Evolutionary conservation across 768 basidiomycete species (phyloP).

Genomic region (Collybia sp.): DNA sequence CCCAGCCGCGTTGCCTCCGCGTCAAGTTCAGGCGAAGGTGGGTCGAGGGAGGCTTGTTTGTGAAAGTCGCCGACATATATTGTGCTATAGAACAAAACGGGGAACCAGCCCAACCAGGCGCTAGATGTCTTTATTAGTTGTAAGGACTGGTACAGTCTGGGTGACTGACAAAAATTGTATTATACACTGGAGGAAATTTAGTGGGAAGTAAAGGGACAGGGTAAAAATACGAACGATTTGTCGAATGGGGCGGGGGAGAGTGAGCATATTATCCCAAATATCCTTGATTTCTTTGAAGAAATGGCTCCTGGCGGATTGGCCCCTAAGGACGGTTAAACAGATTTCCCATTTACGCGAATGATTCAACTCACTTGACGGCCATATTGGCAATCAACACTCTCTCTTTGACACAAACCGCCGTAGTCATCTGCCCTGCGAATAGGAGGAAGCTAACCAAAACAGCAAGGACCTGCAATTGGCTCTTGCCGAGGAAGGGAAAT

Average conservation of each 20-base stretch:
- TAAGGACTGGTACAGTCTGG: not conserved
- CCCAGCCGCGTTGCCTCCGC: conserved; percentile 79
- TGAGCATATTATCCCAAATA: conserved; percentile 67
- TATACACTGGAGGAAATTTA: conserved; percentile 46
- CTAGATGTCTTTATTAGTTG: conserved; percentile 26
- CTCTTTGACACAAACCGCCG: conserved; percentile 63
- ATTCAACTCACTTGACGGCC: conserved; percentile 8
- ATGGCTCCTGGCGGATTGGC: conserved; percentile 23
- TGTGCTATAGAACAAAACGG: conserved; percentile 83
- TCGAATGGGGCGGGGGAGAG: conserved; percentile 69
- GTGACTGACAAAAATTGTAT: conserved; percentile 76
- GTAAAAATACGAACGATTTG: conserved; percentile 62
- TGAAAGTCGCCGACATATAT: conserved; percentile 88
- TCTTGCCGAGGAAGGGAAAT: conserved; percentile 72
- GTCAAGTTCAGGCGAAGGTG: conserved; percentile 23
- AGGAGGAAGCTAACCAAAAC: conserved; percentile 70
- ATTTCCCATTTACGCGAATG: not conserved
- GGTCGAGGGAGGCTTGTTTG: conserved; percentile 38
- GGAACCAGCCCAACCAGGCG: conserved; percentile 90
- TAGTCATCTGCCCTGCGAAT: conserved; percentile 58
- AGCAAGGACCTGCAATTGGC: conserved; percentile 78
- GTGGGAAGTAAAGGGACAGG: not conserved
- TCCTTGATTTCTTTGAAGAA: conserved; percentile 46
- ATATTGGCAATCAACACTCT: conserved; percentile 42
- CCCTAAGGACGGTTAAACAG: conserved; percentile 3